Evolutionary conservation across 768 basidiomycete genomes (phyloP).

Genomic region (Suillus brevipes): DNA sequence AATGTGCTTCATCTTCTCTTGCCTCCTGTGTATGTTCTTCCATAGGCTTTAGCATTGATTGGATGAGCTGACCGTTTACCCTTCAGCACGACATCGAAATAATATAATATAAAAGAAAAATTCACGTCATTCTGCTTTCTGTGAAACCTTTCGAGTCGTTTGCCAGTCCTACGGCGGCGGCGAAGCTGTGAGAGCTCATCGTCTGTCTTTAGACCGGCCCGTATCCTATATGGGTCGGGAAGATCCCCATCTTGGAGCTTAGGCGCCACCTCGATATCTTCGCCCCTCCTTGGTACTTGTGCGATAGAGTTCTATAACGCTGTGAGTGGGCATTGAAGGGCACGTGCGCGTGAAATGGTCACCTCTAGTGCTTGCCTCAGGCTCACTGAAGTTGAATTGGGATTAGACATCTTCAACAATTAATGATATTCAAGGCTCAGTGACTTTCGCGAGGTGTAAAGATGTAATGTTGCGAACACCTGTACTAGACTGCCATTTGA

Average conservation of each 20-base stretch:
- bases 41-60: slow-evolving; percentile 87
- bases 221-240: slow-evolving; percentile 69
- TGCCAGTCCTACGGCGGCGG: slow-evolving; percentile 55
- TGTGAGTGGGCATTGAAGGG: slow-evolving; percentile 1
- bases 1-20: slow-evolving; percentile 60
- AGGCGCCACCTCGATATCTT: background rate
- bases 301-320: background rate
- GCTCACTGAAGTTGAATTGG: background rate
- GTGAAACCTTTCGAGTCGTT: slow-evolving; percentile 65
- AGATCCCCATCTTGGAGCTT: slow-evolving; percentile 23
- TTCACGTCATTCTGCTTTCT: slow-evolving; percentile 70
- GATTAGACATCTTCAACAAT: slow-evolving; percentile 1
- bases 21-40: slow-evolving; percentile 87
- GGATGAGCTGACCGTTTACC: slow-evolving; percentile 61
- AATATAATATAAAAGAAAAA: slow-evolving; percentile 9
- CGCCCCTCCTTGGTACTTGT: background rate
- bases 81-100: slow-evolving; percentile 6
- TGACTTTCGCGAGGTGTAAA: background rate
- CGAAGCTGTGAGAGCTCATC: slow-evolving; percentile 65
- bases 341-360: background rate
- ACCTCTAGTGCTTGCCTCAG: slow-evolving; percentile 16
- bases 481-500: background rate
- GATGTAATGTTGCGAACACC: background rate
- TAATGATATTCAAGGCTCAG: background rate
- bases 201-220: slow-evolving; percentile 58